Conservation (phyloP, 1,284 basidiomycete genomes). For the Schizopora paradoxa region DNA sequence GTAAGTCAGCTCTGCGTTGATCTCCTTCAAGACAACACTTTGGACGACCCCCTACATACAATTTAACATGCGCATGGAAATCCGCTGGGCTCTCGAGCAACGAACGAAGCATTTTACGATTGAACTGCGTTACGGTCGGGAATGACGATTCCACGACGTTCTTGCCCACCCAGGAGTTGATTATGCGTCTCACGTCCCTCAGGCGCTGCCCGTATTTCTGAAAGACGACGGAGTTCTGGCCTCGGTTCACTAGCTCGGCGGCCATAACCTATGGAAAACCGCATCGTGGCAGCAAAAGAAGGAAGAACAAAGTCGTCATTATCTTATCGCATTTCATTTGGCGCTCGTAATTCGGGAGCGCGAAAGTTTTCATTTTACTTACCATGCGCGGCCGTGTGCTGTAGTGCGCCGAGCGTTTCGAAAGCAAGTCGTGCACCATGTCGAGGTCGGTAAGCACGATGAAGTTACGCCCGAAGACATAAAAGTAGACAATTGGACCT, state of each 20-base stretch:
- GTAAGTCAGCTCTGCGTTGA: no score
- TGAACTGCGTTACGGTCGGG: no score
- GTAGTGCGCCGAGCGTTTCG: conserved; percentile 17
- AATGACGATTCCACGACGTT: no score
- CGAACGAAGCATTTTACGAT: no score
- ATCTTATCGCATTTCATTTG: neutral
- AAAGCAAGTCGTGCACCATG: conserved; percentile 16
- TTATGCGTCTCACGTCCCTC: no score
- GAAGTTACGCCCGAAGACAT: conserved; percentile 13
- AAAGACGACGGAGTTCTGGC: conserved; percentile 5
- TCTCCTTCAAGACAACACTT: no score
- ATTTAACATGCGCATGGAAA: no score
- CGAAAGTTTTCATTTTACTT: neutral
- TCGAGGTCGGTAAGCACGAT: conserved; percentile 15
- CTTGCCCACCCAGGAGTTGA: no score
- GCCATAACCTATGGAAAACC: conserved; percentile 12
- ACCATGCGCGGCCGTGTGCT: conserved; percentile 8
- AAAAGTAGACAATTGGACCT: conserved; percentile 13
- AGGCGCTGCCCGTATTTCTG: neutral
- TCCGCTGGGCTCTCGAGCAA: no score
- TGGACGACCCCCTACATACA: no score
- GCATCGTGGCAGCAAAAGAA: no score
- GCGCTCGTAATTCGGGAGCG: neutral
- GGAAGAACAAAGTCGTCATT: no score
- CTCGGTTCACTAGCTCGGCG: conserved; percentile 1